Percentiles rank a stretch among this genome's conserved stretches.
Conservation (phyloP, 495 filamentous ascomycete genomes). For the Aspergillus taichungensis region DNA sequence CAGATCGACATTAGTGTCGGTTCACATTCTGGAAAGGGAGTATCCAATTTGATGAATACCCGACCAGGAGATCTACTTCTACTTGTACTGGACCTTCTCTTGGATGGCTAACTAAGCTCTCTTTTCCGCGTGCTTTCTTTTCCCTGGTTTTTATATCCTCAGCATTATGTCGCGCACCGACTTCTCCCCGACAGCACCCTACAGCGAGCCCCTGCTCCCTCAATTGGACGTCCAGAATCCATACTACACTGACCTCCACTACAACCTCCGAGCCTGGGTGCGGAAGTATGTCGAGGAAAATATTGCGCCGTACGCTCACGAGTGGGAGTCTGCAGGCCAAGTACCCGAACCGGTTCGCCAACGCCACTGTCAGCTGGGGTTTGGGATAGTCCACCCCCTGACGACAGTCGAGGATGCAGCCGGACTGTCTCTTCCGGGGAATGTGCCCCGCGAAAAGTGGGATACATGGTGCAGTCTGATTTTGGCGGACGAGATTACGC, state of each 20-base stretch:
- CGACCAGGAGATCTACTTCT: too few relatives aligned
- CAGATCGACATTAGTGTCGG: neutral
- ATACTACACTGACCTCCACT: conserved; percentile 41
- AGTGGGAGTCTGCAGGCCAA: conserved; percentile 40
- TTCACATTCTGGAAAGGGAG: too few relatives aligned
- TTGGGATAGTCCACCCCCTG: conserved; percentile 25
- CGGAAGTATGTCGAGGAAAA: conserved; percentile 38
- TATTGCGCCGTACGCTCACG: conserved; percentile 35
- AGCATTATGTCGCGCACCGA: conserved; percentile 13
- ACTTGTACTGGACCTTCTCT: too few relatives aligned
- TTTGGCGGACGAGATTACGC: conserved; percentile 36
- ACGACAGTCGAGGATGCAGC: conserved; percentile 28
- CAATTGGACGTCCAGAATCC: conserved; percentile 33
- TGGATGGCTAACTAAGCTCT: too few relatives aligned
- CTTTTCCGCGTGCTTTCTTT: too few relatives aligned
- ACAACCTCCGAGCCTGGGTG: conserved; percentile 35
- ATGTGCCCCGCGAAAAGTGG: conserved; percentile 37
- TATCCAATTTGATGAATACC: too few relatives aligned
- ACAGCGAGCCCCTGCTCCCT: conserved; percentile 32
- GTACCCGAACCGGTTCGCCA: conserved; percentile 29
- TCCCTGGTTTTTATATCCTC: too few relatives aligned
- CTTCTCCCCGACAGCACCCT: conserved; percentile 27
- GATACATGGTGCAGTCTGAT: conserved; percentile 44
- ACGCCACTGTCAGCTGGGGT: conserved; percentile 35
- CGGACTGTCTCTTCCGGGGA: conserved; percentile 25